Conservation (phyloP, 139 green algal genomes). For the Tetratostichococcus sp. region DNA sequence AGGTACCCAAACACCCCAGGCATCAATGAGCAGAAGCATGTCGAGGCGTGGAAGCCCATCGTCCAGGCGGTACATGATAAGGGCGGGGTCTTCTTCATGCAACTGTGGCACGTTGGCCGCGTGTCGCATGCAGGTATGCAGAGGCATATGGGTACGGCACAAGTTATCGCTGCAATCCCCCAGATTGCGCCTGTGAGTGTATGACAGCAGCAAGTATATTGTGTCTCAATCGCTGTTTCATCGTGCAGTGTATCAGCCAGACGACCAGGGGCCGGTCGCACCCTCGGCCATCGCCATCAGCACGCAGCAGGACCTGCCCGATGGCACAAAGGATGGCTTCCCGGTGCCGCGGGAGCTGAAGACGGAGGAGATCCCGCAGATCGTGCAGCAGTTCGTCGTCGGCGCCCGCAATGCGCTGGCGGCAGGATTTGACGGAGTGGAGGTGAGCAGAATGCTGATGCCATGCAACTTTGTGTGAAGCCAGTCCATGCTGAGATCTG, state of each 20-base stretch:
- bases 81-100: constrained; percentile 66
- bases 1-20: constrained; percentile 63
- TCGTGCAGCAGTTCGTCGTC: constrained; percentile 35
- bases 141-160: too few relatives aligned
- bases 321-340: neutral
- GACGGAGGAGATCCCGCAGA: constrained; percentile 36
- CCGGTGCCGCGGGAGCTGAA: constrained; percentile 30
- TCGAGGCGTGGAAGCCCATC: constrained; percentile 83
- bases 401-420: constrained; percentile 48
- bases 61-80: constrained; percentile 67
- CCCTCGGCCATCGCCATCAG: constrained; percentile 44
- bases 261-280: constrained; percentile 44
- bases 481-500: too few relatives aligned
- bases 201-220: too few relatives aligned
- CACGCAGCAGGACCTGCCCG: constrained; percentile 2
- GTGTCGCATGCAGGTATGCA: constrained; percentile 13
- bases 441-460: too few relatives aligned
- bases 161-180: too few relatives aligned
- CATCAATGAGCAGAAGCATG: constrained; percentile 71
- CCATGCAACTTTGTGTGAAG: too few relatives aligned
- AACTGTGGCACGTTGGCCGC: constrained; percentile 74
- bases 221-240: constrained; percentile 13
- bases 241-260: constrained; percentile 45
- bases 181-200: too few relatives aligned
- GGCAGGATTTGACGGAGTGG: constrained; percentile 68